phyloP scores from a whole-genome alignment of 805 yeast species.

The Candida arabinofermentans region DNA sequence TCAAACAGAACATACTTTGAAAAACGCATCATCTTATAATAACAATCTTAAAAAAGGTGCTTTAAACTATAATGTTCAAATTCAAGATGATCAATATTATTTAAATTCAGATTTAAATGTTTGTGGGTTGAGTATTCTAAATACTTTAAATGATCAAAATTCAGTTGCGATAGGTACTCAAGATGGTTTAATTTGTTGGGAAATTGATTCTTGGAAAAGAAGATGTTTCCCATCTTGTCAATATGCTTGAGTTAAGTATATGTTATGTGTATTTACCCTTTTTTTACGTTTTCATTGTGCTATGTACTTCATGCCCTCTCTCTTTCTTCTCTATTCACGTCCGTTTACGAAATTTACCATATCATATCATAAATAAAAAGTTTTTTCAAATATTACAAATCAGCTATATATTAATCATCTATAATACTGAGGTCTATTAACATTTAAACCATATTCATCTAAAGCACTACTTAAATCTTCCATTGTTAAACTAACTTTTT shows the following conservation, averaged over 20 bases:
- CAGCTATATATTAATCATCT: slow-evolving; percentile 41
- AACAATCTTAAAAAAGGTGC: neutral
- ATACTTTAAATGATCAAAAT: slow-evolving; percentile 38
- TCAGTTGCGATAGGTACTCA: slow-evolving; percentile 59
- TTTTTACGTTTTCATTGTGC: neutral
- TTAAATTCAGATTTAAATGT: slow-evolving; percentile 38
- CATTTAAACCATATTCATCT: slow-evolving; percentile 78
- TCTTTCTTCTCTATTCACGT: slow-evolving; percentile 1
- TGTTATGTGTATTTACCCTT: neutral
- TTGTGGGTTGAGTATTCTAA: slow-evolving; percentile 57
- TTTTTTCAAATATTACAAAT: no score
- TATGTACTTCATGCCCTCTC: neutral
- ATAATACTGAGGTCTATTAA: slow-evolving; percentile 90
- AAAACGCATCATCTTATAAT: no score
- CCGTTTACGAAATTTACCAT: slow-evolving; percentile 10
- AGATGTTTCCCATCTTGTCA: slow-evolving; percentile 57
- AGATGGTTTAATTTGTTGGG: slow-evolving; percentile 68
- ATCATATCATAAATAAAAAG: no score
- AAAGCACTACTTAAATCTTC: slow-evolving; percentile 91
- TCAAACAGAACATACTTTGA: no score
- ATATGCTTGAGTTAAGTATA: neutral
- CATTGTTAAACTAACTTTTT: slow-evolving; percentile 82
- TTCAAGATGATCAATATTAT: slow-evolving; percentile 10
- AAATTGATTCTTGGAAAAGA: slow-evolving; percentile 59
- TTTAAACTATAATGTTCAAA: neutral